A percentile compares a stretch with the other conserved stretches of the same genome.
These are phyloP conservation scores for Calonectria multiphialidica DNA, from an alignment of 2,329 filamentous ascomycete genomes.

Conservation along the genomic window DNA sequence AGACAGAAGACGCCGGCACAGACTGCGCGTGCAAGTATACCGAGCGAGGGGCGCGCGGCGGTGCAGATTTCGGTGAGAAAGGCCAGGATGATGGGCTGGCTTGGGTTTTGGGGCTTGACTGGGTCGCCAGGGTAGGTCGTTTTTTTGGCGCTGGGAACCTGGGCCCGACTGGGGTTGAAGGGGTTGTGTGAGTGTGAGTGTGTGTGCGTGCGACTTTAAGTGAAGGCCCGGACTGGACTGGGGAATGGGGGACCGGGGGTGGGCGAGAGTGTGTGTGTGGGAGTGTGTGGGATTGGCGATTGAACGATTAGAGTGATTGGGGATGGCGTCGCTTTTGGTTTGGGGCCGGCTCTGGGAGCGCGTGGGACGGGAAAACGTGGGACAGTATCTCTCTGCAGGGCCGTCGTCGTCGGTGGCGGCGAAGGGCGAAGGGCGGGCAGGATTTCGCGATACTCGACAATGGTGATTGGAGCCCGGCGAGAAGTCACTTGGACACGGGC, in stretches of 20 bases:
- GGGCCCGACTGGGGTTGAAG: slow-evolving; percentile 20
- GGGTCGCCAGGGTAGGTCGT: slow-evolving; percentile 9
- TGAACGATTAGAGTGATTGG: slow-evolving; percentile 11
- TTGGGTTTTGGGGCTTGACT: slow-evolving; percentile 34
- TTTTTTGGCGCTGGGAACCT: slow-evolving; percentile 19
- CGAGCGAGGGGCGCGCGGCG: slow-evolving; percentile 23
- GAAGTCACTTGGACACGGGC: slow-evolving; percentile 11
- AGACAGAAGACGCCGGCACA: slow-evolving; percentile 24
- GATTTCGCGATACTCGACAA: not conserved
- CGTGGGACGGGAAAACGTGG: slow-evolving; percentile 25
- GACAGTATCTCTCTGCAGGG: not conserved
- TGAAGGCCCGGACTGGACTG: slow-evolving; percentile 17
- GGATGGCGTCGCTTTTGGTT: slow-evolving; percentile 8
- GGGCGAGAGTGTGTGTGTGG: slow-evolving; percentile 14
- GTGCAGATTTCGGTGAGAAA: slow-evolving; percentile 42
- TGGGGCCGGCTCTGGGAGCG: slow-evolving; percentile 9
- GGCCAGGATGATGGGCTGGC: slow-evolving; percentile 43
- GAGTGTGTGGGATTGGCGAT: slow-evolving; percentile 21
- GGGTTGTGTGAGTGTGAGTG: slow-evolving; percentile 9
- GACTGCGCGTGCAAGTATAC: slow-evolving; percentile 20
- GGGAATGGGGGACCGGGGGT: slow-evolving; percentile 6
- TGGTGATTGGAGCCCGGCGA: slow-evolving; percentile 15
- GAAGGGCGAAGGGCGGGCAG: not conserved
- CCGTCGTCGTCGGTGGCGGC: slow-evolving; percentile 1
- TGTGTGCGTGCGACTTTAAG: slow-evolving; percentile 21